These are phyloP conservation scores for Backusella australiensis DNA, from an alignment of 192 early-diverging fungal genomes.

Conservation along the genomic window DNA sequence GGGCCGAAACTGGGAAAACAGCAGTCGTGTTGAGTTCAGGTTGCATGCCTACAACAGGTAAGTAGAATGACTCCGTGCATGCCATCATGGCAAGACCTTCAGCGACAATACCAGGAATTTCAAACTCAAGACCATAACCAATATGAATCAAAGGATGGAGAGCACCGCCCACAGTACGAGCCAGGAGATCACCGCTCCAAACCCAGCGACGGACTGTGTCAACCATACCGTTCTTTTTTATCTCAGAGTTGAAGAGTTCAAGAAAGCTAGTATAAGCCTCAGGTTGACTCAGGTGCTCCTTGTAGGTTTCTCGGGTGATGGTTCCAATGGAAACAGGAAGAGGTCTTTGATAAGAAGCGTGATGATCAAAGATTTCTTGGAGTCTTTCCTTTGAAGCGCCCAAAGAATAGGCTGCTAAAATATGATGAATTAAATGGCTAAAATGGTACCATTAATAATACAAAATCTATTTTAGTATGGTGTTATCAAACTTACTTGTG, in stretches of 20 bases:
- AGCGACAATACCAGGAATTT: constrained; percentile 47
- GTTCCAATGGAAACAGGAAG: constrained; percentile 17
- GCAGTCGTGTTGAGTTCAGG: constrained; percentile 10
- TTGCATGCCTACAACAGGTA: background rate
- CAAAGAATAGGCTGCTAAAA: constrained; percentile 54
- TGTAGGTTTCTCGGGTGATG: constrained; percentile 41
- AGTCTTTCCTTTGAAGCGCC: constrained; percentile 49
- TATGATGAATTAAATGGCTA: constrained; percentile 50
- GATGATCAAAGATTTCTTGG: constrained; percentile 45
- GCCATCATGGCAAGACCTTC: constrained; percentile 52
- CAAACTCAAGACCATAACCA: constrained; percentile 63
- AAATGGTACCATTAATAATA: background rate
- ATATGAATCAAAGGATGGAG: constrained; percentile 64
- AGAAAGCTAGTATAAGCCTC: constrained; percentile 47
- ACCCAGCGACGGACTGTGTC: constrained; percentile 42
- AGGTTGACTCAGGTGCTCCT: constrained; percentile 34
- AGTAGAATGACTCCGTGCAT: constrained; percentile 32
- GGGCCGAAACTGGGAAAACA: background rate
- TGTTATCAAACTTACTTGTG: constrained; percentile 43
- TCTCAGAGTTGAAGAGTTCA: constrained; percentile 46
- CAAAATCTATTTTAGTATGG: background rate
- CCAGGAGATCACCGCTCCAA: constrained; percentile 43
- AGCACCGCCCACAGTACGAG: constrained; percentile 44
- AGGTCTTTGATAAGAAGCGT: constrained; percentile 35
- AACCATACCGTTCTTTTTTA: constrained; percentile 37